These are phyloP conservation scores for Boehmeria nivea DNA, from an alignment of 306 rosid genomes.

Conservation along the genomic window DNA sequence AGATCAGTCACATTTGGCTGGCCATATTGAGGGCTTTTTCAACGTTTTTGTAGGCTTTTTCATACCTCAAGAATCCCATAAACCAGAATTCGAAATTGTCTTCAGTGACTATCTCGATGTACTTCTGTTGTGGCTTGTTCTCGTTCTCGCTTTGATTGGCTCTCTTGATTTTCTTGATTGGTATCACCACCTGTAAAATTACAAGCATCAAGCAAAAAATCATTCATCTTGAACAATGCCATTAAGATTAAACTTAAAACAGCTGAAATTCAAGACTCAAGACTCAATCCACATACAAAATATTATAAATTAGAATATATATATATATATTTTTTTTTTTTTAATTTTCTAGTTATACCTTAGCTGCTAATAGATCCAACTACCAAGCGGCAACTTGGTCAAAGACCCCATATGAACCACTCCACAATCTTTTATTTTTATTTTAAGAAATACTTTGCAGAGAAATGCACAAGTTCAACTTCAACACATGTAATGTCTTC, in stretches of 20 bases:
- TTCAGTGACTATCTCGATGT: slow-evolving; percentile 55
- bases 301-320: background rate
- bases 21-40: slow-evolving; percentile 54
- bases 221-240: background rate
- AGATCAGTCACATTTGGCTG: slow-evolving; percentile 7
- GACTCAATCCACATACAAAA: too few species aligned
- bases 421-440: background rate
- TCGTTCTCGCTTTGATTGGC: slow-evolving; percentile 53
- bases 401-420: too few species aligned
- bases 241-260: background rate
- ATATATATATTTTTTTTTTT: too few species aligned
- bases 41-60: slow-evolving; percentile 60
- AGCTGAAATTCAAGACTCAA: too few species aligned
- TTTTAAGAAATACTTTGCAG: background rate
- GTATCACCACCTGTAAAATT: slow-evolving; percentile 58
- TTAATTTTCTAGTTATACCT: background rate
- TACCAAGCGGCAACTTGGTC: too few species aligned
- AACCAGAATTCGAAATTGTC: slow-evolving; percentile 84
- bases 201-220: background rate
- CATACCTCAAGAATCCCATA: slow-evolving; percentile 69
- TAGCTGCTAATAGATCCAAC: background rate
- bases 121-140: slow-evolving; percentile 52
- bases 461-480: background rate
- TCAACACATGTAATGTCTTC: background rate
- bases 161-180: slow-evolving; percentile 47